These are phyloP conservation scores for Lipomyces sp. DNA, from an alignment of 805 yeast genomes.

Conservation along the genomic window DNA sequence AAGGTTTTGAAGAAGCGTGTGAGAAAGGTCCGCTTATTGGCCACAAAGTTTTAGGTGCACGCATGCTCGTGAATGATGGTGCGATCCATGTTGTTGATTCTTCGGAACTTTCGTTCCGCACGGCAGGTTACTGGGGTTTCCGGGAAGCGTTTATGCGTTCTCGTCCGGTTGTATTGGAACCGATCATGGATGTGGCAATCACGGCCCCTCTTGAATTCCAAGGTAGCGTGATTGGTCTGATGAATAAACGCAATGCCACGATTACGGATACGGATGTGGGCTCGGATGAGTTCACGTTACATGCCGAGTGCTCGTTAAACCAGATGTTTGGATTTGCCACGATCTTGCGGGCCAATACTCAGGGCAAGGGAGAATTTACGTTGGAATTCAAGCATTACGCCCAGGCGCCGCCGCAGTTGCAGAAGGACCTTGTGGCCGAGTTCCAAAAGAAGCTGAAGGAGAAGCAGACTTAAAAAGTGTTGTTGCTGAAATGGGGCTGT, in stretches of 20 bases:
- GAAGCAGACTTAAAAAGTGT: constrained; percentile 4
- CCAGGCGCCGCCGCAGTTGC: constrained; percentile 88
- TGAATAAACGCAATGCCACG: constrained; percentile 90
- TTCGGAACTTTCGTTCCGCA: constrained; percentile 90
- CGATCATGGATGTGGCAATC: constrained; percentile 91
- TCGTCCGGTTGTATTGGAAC: constrained; percentile 89
- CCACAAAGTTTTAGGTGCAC: constrained; percentile 88
- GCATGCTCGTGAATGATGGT: constrained; percentile 96
- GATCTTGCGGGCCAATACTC: constrained; percentile 91
- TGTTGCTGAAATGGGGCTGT: background rate
- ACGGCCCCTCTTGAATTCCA: constrained; percentile 97
- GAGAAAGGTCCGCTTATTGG: constrained; percentile 98
- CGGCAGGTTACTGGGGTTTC: constrained; percentile 92
- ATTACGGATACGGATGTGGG: constrained; percentile 94
- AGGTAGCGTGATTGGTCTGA: constrained; percentile 85
- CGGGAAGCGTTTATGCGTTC: constrained; percentile 85
- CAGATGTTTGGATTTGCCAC: constrained; percentile 97
- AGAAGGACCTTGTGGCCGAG: constrained; percentile 86
- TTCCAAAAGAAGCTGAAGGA: constrained; percentile 61
- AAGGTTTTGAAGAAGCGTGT: constrained; percentile 90
- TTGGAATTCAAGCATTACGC: constrained; percentile 92
- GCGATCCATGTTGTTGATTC: constrained; percentile 97
- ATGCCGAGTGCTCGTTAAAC: constrained; percentile 95
- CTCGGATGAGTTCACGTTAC: constrained; percentile 89
- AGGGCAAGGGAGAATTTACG: constrained; percentile 98